Evolutionary conservation across 495 filamentous ascomycete genomes (phyloP).

Genomic region (Podospora fimiseda): DNA sequence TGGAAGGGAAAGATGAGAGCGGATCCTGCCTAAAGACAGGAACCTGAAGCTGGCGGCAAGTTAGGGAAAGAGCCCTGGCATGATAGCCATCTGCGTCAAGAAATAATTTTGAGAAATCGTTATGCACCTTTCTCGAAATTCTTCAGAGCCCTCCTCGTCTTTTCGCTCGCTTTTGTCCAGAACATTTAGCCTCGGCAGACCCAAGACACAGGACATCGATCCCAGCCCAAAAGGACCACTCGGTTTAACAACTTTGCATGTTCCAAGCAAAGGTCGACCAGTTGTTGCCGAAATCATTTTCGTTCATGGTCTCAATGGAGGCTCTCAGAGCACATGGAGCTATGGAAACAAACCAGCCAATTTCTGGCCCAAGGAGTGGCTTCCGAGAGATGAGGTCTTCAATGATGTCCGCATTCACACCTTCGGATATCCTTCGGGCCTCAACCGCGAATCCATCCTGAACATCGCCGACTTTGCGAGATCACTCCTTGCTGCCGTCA

Average conservation of each 20-base stretch:
- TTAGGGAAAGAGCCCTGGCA: too few species aligned
- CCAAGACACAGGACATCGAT: background rate
- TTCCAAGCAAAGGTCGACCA: conserved; percentile 8
- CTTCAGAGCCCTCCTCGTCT: too few species aligned
- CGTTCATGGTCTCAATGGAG: conserved; percentile 25
- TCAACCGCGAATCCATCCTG: conserved; percentile 15
- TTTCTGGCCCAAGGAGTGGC: conserved; percentile 26
- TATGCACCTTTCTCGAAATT: too few species aligned
- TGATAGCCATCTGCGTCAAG: too few species aligned
- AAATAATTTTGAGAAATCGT: too few species aligned
- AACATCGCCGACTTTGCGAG: conserved; percentile 39
- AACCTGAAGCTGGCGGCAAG: too few species aligned
- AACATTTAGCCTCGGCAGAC: background rate
- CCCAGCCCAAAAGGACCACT: conserved; percentile 14
- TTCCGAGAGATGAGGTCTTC: conserved; percentile 20
- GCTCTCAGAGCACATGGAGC: conserved; percentile 21
- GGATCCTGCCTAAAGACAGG: too few species aligned
- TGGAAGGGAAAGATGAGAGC: too few species aligned
- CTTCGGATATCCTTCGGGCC: conserved; percentile 17
- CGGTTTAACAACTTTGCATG: conserved; percentile 26
- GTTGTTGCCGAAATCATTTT: conserved; percentile 30
- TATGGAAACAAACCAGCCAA: conserved; percentile 5
- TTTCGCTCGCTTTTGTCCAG: background rate
- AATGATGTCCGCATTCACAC: conserved; percentile 20
- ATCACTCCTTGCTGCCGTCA: conserved; percentile 32